Evolutionary conservation across 2,329 filamentous ascomycete species (phyloP), one percentile per base, ranked within the genome.

Genomic region (Arthrinium puccinioides): DNA sequence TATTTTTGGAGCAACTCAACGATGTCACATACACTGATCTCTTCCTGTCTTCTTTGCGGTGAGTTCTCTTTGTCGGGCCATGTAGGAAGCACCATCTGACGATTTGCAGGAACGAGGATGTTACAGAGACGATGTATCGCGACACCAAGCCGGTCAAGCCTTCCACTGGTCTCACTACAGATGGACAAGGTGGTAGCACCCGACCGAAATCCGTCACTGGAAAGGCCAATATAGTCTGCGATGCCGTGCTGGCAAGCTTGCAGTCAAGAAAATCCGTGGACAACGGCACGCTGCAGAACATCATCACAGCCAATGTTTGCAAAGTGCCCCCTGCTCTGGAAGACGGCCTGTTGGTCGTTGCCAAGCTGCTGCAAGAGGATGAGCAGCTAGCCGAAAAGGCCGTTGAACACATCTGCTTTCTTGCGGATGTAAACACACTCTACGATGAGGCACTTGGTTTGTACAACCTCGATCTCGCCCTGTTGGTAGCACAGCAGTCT

Each of bases 381-480:
- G 68, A 78, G 28, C 74, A 79, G 36, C 71, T 89, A 47, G 87
- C 87, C 1, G 90, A 97, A 48, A 83, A 82, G 57, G 90, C 90
- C 0, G 83, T 96, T 16, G 88, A 96, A 56, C 92, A 98, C 54
- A 96, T 98, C 42, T 97, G 88, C 69, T 98, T 98, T 69, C 73
- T 98, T 28, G 87, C 89, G 1, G 92, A 98, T 59, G 84, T 94
- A 31, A 94, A 96, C 57, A 80, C 81, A 26, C 75, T 98, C 0
- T 98, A 95, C 52, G 87, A 96, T 44, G 82, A 89, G 42, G 86
- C 92, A 0, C 70, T 98, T 2, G 89, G 89, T 1, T 69, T 97
- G 3, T 98, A 98, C 56, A 82, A 97, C 52, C 75, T 98, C 3
- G 87, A 95, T 9, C 76, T 98, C 7, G 82, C 90, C 4, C 70